These are phyloP conservation scores for Candida golubevii DNA, from an alignment of 805 yeast genomes.

Conservation along the genomic window DNA sequence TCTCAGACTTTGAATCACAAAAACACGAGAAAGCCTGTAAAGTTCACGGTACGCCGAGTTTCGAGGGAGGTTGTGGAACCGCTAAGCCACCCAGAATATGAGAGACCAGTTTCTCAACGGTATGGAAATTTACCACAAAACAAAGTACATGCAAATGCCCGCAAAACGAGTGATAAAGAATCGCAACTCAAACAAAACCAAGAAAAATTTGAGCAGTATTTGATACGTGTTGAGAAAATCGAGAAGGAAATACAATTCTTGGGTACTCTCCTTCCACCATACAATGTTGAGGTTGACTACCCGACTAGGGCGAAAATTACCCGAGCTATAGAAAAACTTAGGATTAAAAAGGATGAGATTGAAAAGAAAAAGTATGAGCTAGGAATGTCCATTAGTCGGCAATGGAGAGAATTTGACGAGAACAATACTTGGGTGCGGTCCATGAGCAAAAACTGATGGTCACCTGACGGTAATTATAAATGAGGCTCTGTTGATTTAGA, in stretches of 20 bases:
- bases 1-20: background rate
- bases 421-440: constrained; percentile 41
- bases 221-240: constrained; percentile 30
- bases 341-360: constrained; percentile 37
- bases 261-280: constrained; percentile 38
- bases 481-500: no score
- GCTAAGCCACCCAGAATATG: background rate
- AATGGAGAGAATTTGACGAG: constrained; percentile 41
- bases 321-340: constrained; percentile 37
- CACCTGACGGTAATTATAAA: no score
- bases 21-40: constrained; percentile 14
- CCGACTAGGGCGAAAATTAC: constrained; percentile 37
- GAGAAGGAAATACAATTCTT: constrained; percentile 38
- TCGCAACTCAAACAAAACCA: constrained; percentile 20
- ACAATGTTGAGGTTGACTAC: constrained; percentile 41
- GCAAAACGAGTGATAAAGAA: constrained; percentile 9
- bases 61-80: constrained; percentile 10
- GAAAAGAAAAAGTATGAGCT: constrained; percentile 38
- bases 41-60: constrained; percentile 20
- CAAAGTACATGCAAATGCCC: constrained; percentile 9
- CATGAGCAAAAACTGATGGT: constrained; percentile 17
- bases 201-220: constrained; percentile 32
- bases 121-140: constrained; percentile 20
- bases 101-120: constrained; percentile 5
- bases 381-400: constrained; percentile 40